Evolutionary conservation across 352 stramenopile genomes (phyloP).

Genomic region (Phytophthora rubi): DNA sequence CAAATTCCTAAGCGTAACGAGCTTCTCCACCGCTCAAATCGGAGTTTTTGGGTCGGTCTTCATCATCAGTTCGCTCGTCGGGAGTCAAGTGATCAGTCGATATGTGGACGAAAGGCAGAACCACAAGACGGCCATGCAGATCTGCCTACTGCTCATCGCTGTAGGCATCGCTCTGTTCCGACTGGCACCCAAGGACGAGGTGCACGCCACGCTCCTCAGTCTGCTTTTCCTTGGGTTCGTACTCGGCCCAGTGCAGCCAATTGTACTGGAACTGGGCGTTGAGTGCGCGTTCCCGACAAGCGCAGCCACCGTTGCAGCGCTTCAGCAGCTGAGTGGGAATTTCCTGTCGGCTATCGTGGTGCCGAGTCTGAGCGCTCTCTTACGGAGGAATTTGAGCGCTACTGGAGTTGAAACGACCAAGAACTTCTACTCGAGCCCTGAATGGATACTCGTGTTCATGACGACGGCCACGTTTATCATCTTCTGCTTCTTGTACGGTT

Average conservation of each 20-base stretch:
- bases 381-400: conserved; percentile 41
- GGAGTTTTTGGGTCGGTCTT: conserved; percentile 69
- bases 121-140: conserved; percentile 57
- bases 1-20: conserved; percentile 59
- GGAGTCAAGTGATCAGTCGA: conserved; percentile 63
- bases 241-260: conserved; percentile 64
- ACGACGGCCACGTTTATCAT: conserved; percentile 44
- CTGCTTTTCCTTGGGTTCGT: conserved; percentile 57
- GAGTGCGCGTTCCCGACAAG: conserved; percentile 77
- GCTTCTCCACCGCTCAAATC: conserved; percentile 63
- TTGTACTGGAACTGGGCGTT: conserved; percentile 68
- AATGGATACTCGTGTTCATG: conserved; percentile 55
- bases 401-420: conserved; percentile 33
- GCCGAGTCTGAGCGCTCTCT: conserved; percentile 50
- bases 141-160: conserved; percentile 54
- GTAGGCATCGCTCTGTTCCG: conserved; percentile 51
- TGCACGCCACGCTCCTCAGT: conserved; percentile 38
- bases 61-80: conserved; percentile 70
- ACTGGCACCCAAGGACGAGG: conserved; percentile 33
- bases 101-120: conserved; percentile 58
- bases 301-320: conserved; percentile 66
- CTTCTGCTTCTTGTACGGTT: conserved; percentile 59
- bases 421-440: conserved; percentile 54
- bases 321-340: conserved; percentile 78
- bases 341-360: conserved; percentile 67